A percentile compares a stretch with the other conserved stretches of the same genome.
Evolutionary conservation across 805 yeast species (phyloP).

Genomic region (Candida loeiensis): DNA sequence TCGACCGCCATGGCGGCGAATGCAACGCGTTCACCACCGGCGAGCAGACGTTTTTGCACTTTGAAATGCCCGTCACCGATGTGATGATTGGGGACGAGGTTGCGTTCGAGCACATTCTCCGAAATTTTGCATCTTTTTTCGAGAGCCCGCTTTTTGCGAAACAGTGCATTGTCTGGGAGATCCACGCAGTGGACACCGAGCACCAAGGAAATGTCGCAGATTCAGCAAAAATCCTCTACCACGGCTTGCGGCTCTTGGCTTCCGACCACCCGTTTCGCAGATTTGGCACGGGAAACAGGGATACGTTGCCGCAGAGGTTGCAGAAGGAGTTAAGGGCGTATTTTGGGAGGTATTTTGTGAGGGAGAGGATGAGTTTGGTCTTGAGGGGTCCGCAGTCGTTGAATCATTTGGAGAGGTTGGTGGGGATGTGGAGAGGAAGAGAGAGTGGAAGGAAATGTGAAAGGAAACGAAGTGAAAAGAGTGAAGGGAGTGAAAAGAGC

Average conservation of each 20-base stretch:
- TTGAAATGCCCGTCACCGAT: constrained; percentile 52
- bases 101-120: constrained; percentile 43
- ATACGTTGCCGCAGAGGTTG: constrained; percentile 46
- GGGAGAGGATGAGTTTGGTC: constrained; percentile 55
- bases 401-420: constrained; percentile 52
- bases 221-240: constrained; percentile 48
- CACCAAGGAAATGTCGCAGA: constrained; percentile 52
- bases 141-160: constrained; percentile 48
- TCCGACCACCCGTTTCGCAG: constrained; percentile 52
- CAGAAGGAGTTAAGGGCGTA: constrained; percentile 35
- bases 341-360: constrained; percentile 38
- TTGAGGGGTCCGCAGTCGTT: constrained; percentile 65
- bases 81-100: constrained; percentile 24
- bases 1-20: constrained; percentile 51
- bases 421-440: too few species aligned
- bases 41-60: constrained; percentile 61
- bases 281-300: constrained; percentile 62
- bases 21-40: constrained; percentile 69
- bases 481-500: too few species aligned
- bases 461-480: too few species aligned
- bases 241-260: constrained; percentile 54
- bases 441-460: too few species aligned
- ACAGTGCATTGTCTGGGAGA: constrained; percentile 44
- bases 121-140: constrained; percentile 51
- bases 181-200: constrained; percentile 62